These are phyloP conservation scores for Malassezia obtusa DNA, from an alignment of 1,284 basidiomycete species.

Conservation along the genomic window DNA sequence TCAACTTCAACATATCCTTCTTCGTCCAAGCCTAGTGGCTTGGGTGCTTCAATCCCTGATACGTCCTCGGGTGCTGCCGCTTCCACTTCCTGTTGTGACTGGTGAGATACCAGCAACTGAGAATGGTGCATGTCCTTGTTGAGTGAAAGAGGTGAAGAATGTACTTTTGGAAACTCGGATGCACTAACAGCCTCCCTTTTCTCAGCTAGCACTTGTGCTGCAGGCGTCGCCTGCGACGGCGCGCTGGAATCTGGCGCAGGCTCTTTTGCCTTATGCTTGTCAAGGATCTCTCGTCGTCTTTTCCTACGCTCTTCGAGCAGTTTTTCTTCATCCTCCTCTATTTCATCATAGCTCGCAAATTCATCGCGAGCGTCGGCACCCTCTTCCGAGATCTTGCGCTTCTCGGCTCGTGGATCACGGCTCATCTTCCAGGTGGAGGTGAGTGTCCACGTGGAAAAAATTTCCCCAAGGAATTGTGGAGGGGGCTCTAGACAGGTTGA, in stretches of 20 bases:
- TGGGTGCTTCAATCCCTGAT: not conserved
- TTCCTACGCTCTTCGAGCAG: conserved; percentile 29
- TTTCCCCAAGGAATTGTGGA: not conserved
- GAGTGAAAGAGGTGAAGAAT: not conserved
- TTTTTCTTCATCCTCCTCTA: conserved; percentile 6
- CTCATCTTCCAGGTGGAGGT: not conserved
- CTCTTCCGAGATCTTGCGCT: conserved; percentile 1
- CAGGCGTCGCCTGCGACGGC: no score
- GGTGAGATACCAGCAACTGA: not conserved
- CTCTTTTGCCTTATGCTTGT: not conserved
- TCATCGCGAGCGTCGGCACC: no score
- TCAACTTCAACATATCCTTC: conserved; percentile 37
- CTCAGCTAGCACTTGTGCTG: no score
- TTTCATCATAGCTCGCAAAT: conserved; percentile 2
- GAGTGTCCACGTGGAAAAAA: not conserved
- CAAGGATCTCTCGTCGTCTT: conserved; percentile 21
- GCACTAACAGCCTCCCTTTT: no score
- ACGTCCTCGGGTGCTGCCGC: not conserved
- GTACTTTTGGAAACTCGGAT: no score
- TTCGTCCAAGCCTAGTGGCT: conserved; percentile 1
- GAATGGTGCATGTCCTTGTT: not conserved
- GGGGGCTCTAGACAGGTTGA: not conserved
- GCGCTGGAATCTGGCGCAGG: not conserved
- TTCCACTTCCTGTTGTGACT: not conserved
- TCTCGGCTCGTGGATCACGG: not conserved